Percentiles rank a stretch among this genome's conserved stretches.
Conservation (phyloP, 2,329 filamentous ascomycete genomes). For the Coniochaeta pulveracea region DNA sequence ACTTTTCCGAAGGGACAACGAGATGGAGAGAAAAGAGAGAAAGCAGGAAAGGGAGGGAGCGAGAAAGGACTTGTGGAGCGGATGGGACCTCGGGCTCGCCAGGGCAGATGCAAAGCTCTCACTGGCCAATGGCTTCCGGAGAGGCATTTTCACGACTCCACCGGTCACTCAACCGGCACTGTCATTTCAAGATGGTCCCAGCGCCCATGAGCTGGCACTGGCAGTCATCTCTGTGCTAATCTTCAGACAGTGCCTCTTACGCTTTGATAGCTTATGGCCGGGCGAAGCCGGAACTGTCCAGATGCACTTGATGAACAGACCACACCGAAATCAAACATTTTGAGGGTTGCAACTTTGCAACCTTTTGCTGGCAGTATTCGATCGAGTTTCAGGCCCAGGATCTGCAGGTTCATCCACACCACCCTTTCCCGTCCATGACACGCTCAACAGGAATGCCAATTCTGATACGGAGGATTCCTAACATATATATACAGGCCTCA, state of each 20-base stretch:
- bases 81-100: slow-evolving; percentile 17
- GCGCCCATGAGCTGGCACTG: slow-evolving; percentile 2
- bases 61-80: slow-evolving; percentile 9
- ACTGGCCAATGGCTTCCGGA: slow-evolving; percentile 3
- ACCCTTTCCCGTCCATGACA: slow-evolving; percentile 1
- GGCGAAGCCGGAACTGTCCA: not conserved
- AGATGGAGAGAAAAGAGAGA: slow-evolving; percentile 16
- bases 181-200: not conserved
- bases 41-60: slow-evolving; percentile 13
- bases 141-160: slow-evolving; percentile 4
- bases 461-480: no score
- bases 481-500: no score
- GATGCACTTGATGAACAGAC: slow-evolving; percentile 2
- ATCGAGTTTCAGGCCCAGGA: not conserved
- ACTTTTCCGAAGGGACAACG: slow-evolving; percentile 11
- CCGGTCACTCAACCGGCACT: slow-evolving; percentile 2
- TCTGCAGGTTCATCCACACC: slow-evolving; percentile 3
- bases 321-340: not conserved
- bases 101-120: slow-evolving; percentile 12
- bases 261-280: no score
- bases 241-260: slow-evolving; percentile 2
- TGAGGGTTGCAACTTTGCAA: no score
- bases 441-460: not conserved
- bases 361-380: no score
- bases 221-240: no score